These are phyloP conservation scores for Boletus albobrunnescens DNA, from an alignment of 1,284 basidiomycete genomes.

Conservation along the genomic window DNA sequence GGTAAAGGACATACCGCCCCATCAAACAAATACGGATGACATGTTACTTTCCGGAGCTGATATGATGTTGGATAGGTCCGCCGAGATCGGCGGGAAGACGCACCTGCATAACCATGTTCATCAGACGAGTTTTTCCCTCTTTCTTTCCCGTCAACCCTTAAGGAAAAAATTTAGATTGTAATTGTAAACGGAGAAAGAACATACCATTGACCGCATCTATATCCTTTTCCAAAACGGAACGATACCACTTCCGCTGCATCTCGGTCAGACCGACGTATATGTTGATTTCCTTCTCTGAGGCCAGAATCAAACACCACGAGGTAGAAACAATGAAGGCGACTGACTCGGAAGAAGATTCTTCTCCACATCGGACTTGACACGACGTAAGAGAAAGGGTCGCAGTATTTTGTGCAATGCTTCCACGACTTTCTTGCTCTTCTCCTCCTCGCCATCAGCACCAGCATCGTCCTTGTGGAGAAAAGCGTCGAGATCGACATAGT, in stretches of 20 bases:
- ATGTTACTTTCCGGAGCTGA: conserved; percentile 74
- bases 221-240: conserved; percentile 94
- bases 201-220: conserved; percentile 96
- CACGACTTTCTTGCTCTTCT: conserved; percentile 88
- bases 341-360: conserved; percentile 89
- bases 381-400: conserved; percentile 88
- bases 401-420: conserved; percentile 98
- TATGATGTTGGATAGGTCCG: conserved; percentile 3
- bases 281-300: conserved; percentile 94
- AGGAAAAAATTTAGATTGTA: not conserved
- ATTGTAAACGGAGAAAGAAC: not conserved
- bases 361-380: conserved; percentile 98
- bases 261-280: conserved; percentile 97
- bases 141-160: conserved; percentile 89
- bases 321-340: conserved; percentile 25
- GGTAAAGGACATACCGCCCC: conserved; percentile 56
- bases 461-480: conserved; percentile 81
- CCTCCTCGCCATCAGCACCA: conserved; percentile 74
- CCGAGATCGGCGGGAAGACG: conserved; percentile 20
- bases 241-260: conserved; percentile 99
- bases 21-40: conserved; percentile 84
- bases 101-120: conserved; percentile 99
- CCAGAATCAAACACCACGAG: not conserved
- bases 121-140: conserved; percentile 94
- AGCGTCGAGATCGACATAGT: conserved; percentile 70